Evolutionary conservation across 495 filamentous ascomycete species (phyloP).

Genomic region (Penicillium daleae): DNA sequence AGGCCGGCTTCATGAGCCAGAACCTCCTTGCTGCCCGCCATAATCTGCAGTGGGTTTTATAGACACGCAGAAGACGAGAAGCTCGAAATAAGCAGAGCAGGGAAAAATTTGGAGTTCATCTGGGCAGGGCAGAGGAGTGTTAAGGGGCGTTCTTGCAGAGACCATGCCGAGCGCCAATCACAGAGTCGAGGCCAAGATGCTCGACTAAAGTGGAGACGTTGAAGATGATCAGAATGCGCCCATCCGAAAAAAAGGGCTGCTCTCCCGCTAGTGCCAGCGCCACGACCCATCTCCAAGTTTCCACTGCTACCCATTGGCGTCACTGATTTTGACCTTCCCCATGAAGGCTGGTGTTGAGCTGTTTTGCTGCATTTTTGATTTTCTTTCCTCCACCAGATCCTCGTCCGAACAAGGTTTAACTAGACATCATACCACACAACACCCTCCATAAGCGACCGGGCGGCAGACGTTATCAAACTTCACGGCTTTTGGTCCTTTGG

Average conservation of each 20-base stretch:
- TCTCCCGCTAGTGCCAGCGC: neutral
- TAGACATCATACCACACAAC: neutral
- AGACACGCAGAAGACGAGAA: neutral
- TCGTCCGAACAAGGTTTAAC: neutral
- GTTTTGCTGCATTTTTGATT: neutral
- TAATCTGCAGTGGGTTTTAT: neutral
- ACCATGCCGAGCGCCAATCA: constrained; percentile 3
- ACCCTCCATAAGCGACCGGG: neutral
- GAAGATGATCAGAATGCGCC: constrained; percentile 1
- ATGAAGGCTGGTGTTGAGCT: constrained; percentile 11
- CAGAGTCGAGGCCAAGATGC: neutral
- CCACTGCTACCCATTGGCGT: neutral
- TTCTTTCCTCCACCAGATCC: neutral
- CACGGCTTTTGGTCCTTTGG: neutral
- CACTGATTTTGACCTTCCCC: constrained; percentile 8
- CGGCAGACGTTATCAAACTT: neutral
- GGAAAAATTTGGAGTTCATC: neutral
- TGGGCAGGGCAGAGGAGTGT: neutral
- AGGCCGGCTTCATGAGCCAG: constrained; percentile 26
- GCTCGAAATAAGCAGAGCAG: neutral
- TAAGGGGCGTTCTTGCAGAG: constrained; percentile 8
- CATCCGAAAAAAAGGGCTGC: constrained; percentile 2
- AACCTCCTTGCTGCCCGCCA: constrained; percentile 25
- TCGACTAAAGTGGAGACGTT: neutral
- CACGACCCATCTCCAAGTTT: neutral